Base-by-base conservation (phyloP, 805 yeast species). In the Candida yuanshanica region DNA sequence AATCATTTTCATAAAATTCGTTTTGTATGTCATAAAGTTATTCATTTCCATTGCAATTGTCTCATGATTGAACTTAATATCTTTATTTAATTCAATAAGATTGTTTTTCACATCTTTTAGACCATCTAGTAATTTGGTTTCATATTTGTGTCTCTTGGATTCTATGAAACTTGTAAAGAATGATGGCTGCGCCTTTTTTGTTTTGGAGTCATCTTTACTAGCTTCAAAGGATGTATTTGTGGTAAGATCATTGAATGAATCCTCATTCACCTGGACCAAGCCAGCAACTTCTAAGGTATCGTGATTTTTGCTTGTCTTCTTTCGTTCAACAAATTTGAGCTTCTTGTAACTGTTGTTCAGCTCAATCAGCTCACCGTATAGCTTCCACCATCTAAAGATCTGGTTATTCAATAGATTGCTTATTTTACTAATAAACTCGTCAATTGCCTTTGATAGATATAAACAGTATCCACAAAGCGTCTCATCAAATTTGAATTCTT, bases 21-120 rank as follows among this genome's bases (percentile, higher is more conserved):
- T 58, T 50, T 75, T 74, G 59, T 72, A 79, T 39, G 65, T 67
- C 48, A 82, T 60, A 45, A 75, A 81, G 38, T 72, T 75, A 38
- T 80, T 79, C 16, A 81, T 63, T 55, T 80, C 83, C 38, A 76
- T 71, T 1, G 90, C 89, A 4, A 82, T 48, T 2, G 58, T 50
- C 51, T 83, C 91, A 57, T 83, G 85, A n/a, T 64, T 70, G 20
- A 49, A 45, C 40, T 70, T 75, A 20, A 83, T 69, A 4, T 70
- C 76, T 16, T 53, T 45, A 45, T 71, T 75, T 35, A 81, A 48
- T 10, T 56, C 63, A 45, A 67, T 49, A 33, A 82, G 56, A 32
- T 64, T 64, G 24, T 60, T 56, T 36, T 72, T 66, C 18, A 67
- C 59, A n/a, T 67, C 72, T 5, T 67, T 55, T 37, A 68, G 55